These are phyloP conservation scores for Heritiera fomes DNA, from an alignment of 345 rosid species.

Conservation along the genomic window DNA sequence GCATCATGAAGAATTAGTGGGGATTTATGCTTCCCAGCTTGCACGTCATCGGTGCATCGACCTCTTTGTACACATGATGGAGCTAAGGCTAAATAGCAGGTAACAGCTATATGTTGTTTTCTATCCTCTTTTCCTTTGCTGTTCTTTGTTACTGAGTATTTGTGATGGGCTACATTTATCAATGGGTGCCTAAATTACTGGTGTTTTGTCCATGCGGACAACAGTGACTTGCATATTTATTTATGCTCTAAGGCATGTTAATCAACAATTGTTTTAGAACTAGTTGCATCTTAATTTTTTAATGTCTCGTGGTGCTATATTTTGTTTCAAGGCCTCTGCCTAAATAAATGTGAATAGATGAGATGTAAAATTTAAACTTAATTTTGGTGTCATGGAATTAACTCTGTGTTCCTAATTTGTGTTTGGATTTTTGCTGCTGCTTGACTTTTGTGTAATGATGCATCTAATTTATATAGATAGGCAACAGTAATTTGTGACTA, in stretches of 20 bases:
- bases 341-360: not conserved
- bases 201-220: not conserved
- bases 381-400: not conserved
- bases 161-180: not conserved
- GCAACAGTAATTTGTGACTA: not conserved
- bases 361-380: not conserved
- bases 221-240: not conserved
- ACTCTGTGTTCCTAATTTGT: not conserved
- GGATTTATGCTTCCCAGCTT: conserved; percentile 97
- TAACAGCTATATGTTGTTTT: conserved; percentile 16
- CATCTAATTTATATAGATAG: not conserved
- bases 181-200: not conserved
- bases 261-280: not conserved
- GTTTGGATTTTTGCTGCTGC: not conserved
- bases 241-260: not conserved
- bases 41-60: conserved; percentile 89
- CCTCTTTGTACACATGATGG: conserved; percentile 99
- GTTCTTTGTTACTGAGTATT: not conserved
- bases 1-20: conserved; percentile 94
- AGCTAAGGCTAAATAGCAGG: conserved; percentile 88
- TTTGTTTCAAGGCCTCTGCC: not conserved
- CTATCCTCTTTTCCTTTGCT: not conserved
- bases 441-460: not conserved
- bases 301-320: not conserved
- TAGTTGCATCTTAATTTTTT: not conserved